Conservation (phyloP, 805 yeast genomes). For the Metschnikowia vanudenii region DNA sequence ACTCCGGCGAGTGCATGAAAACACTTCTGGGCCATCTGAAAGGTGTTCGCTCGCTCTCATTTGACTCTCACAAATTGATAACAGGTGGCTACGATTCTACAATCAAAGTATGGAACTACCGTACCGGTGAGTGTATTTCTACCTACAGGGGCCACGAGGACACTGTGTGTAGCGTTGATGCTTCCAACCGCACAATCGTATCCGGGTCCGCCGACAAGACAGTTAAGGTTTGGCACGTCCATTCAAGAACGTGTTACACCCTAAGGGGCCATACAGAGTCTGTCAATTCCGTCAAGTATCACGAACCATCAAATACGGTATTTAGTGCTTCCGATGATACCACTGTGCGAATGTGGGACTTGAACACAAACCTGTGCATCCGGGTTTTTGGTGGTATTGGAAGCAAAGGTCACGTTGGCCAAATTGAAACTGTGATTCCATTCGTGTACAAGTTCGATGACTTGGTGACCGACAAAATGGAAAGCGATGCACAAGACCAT, state of each 20-base stretch:
- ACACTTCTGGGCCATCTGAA: conserved; percentile 86
- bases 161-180: conserved; percentile 82
- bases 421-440: conserved; percentile 90
- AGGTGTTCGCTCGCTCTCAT: conserved; percentile 81
- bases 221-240: conserved; percentile 95
- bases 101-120: conserved; percentile 93
- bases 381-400: conserved; percentile 74
- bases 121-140: conserved; percentile 90
- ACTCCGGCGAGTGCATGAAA: conserved; percentile 70
- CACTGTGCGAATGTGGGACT: conserved; percentile 93
- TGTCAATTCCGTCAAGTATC: conserved; percentile 88
- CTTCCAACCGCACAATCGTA: conserved; percentile 74
- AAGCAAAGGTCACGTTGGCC: conserved; percentile 85
- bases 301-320: conserved; percentile 71
- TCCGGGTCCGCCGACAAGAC: conserved; percentile 92
- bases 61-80: conserved; percentile 85
- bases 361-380: conserved; percentile 74
- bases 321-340: conserved; percentile 90
- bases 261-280: conserved; percentile 90
- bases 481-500: conserved; percentile 31
- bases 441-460: conserved; percentile 62
- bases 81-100: conserved; percentile 92
- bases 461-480: conserved; percentile 47
- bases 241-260: conserved; percentile 86
- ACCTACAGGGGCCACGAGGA: conserved; percentile 92